Evolutionary conservation across 2,329 filamentous ascomycete species (phyloP), one percentile per base, ranked within the genome.

Genomic region (Aspergillus intermedius): DNA sequence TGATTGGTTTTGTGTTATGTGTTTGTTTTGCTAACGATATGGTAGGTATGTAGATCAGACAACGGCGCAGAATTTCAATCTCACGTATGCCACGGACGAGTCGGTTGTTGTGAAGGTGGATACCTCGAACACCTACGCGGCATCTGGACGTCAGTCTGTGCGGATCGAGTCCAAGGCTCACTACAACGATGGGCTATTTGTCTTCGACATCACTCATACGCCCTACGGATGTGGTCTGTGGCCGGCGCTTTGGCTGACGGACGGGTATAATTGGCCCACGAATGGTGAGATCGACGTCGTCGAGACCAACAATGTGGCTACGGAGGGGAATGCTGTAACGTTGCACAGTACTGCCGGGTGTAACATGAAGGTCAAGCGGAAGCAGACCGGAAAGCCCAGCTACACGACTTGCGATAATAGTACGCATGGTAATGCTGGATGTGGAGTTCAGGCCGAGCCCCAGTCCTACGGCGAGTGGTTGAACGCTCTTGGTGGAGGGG

Each of bases 251-350:
- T 87, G 84, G 84, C 71, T 87, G 5, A 73, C 75, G 0, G 83
- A 87, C 61, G 69, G 74, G 1, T 66, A 62, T 55, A 76, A 82
- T 67, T 84, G 83, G 83, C 83, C 84, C 3, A 56, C 62, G 4
- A 74, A 84, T 54, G 83, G 83, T 50, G 83, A 86, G 63, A 83
- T 84, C 51, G 81, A 84, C 60, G 60, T 84, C 21, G 74, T 84
- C 64, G 81, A 84, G 62, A 72, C 79, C 7, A 74, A 75, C 47
- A 83, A 84, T 64, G 63, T 73, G 44, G 80, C 69, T 35, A 68
- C 65, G 2, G 65, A 73, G 13, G 81, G 81, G 28, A 83, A 82
- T 60, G 71, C 76, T 53, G 75, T 84, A 67, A 79, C 80, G 3
- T 71, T 85, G 40, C 82, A 85, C 68, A 81, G 81, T 2, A 76